A percentile compares a stretch with the other conserved stretches of the same genome.
phyloP scores from a whole-genome alignment of 371 early-diverging fungal species.

The Phascolomyces articulosus region DNA sequence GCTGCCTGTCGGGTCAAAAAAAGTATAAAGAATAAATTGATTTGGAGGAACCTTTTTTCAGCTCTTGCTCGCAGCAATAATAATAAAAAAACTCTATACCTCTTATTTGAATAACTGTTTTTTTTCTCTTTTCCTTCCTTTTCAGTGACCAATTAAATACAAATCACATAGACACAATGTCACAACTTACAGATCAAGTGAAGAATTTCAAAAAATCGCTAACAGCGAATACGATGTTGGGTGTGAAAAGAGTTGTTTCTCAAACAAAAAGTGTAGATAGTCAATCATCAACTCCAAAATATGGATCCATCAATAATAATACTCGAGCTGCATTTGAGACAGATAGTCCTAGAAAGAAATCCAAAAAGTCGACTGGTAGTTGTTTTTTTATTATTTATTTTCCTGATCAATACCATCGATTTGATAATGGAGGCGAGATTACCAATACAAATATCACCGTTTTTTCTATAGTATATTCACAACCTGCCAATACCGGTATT shows the following conservation, averaged over 20 bases:
- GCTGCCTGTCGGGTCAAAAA: no score
- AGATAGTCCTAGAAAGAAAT: conserved; percentile 29
- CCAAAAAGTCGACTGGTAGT: conserved; percentile 42
- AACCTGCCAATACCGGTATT: conserved; percentile 62
- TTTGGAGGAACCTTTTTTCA: no score
- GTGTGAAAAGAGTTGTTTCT: conserved; percentile 35
- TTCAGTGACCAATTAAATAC: background rate
- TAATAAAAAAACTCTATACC: no score
- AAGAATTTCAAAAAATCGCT: conserved; percentile 45
- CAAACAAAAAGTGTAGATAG: background rate
- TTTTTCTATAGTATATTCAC: conserved; percentile 50
- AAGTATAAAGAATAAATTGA: no score
- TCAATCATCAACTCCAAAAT: conserved; percentile 6
- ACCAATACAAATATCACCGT: background rate
- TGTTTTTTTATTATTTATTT: background rate
- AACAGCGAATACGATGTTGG: conserved; percentile 41
- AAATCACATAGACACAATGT: conserved; percentile 19
- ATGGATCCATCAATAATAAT: conserved; percentile 39
- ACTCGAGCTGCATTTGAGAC: conserved; percentile 41
- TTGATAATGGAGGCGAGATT: no score
- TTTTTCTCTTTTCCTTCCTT: background rate
- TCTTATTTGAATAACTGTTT: no score
- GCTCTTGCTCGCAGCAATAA: no score
- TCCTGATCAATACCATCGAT: background rate
- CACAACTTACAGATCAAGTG: conserved; percentile 30